Evolutionary conservation across 2,329 filamentous ascomycete genomes (phyloP), one percentile per base, ranked within the genome.

Genomic region (Aureobasidium sp.): DNA sequence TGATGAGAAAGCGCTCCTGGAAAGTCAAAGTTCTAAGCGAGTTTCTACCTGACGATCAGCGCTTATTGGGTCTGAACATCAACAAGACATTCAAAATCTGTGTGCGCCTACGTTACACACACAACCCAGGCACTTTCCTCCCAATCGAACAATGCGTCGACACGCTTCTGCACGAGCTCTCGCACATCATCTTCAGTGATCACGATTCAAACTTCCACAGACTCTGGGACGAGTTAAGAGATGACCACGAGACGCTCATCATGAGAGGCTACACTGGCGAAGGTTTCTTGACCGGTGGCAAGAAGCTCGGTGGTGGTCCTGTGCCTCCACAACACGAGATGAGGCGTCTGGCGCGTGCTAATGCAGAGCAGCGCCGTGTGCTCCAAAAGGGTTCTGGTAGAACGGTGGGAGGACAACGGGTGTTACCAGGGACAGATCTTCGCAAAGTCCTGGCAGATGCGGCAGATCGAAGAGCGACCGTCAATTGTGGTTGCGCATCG

Each of bases 151-250:
- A 89, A 66, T 82, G 96, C 8, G 81, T 91, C 47, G 91, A 97
- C 73, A 97, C 93, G 0, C 89, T 97, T 85, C 84, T 97, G 27
- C 93, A 97, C 72, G 93, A 97, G 78, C 83, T 97, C 3, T 87
- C 85, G n/a, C 93, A 97, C 70, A 96, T 89, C 66, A 82, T 91
- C 11, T 85, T 88, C 72, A 91, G 90, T 0, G 89, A 90, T 1
- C 93, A 97, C 72, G 85, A 97, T 70, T 81, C 79, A 50, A 82
- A 88, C 39, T 97, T 97, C 70, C 85, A 96, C 67, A 86, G 86
- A 0, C 78, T 97, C 5, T 96, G 92, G 90, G 87, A 96, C 67
- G 88, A 96, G 70, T 82, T 97, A 5, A 85, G 93, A 25, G 89
- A 93, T 62, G 92, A 97, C 74, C 87, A 93, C 68, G 84, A 91